These are phyloP conservation scores for Ganoderma meredithae DNA, from an alignment of 1,284 basidiomycete genomes.

Conservation along the genomic window DNA sequence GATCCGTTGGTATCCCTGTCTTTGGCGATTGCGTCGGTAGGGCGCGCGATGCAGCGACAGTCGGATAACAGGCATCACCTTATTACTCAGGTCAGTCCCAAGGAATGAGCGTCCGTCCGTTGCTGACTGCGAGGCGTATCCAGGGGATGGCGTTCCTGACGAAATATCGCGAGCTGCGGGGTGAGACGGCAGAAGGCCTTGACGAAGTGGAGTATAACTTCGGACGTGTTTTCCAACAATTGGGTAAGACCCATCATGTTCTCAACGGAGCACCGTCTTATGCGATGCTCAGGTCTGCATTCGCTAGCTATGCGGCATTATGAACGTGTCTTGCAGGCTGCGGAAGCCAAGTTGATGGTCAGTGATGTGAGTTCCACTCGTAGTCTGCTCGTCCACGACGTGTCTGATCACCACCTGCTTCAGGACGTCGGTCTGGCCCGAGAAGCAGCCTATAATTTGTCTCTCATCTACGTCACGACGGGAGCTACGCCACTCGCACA, in stretches of 20 bases:
- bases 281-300: constrained; percentile 64
- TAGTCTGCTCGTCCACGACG: constrained; percentile 14
- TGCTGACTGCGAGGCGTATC: constrained; percentile 41
- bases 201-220: constrained; percentile 93
- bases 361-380: constrained; percentile 31
- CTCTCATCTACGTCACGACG: constrained; percentile 80
- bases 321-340: constrained; percentile 72
- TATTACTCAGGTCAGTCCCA: constrained; percentile 66
- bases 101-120: no score
- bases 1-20: constrained; percentile 89
- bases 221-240: constrained; percentile 89
- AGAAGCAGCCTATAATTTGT: constrained; percentile 91
- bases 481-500: constrained; percentile 76
- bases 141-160: constrained; percentile 86
- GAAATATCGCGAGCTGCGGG: constrained; percentile 71
- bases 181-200: constrained; percentile 52
- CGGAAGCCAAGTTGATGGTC: constrained; percentile 46
- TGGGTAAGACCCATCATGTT: constrained; percentile 60
- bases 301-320: constrained; percentile 88
- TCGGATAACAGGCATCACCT: constrained; percentile 94
- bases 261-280: neutral
- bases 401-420: constrained; percentile 5
- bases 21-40: constrained; percentile 81
- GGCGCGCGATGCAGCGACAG: constrained; percentile 92
- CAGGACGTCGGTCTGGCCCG: constrained; percentile 57